Evolutionary conservation across 257 asterid genomes (phyloP).

Genomic region (Prunella vulgaris): DNA sequence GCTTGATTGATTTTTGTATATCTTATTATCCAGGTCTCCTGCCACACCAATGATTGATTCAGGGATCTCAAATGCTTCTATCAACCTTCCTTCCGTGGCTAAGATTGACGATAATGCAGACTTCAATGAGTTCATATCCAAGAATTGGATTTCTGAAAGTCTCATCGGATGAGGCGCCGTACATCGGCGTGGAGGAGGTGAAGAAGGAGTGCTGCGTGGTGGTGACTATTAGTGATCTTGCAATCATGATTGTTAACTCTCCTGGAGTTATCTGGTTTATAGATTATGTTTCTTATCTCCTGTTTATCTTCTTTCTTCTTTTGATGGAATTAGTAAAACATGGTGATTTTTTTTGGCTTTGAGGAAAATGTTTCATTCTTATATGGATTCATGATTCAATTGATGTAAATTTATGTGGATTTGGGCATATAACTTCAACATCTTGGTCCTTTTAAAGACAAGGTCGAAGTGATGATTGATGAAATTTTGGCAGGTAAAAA

Average conservation of each 20-base stretch:
- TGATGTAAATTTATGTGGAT: not conserved
- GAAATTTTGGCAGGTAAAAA: not conserved
- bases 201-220: too few species aligned
- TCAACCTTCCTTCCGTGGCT: too few species aligned
- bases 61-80: too few species aligned
- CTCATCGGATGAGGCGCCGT: too few species aligned
- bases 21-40: too few species aligned
- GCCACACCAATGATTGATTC: too few species aligned
- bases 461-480: not conserved
- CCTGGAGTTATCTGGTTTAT: not conserved
- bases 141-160: too few species aligned
- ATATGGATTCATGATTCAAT: not conserved
- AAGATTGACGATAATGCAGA: too few species aligned
- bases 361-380: not conserved
- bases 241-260: not conserved
- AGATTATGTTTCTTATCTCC: not conserved
- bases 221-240: slow-evolving; percentile 4
- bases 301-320: not conserved
- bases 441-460: too few species aligned
- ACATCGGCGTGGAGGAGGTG: too few species aligned
- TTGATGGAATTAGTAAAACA: not conserved
- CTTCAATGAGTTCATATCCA: too few species aligned
- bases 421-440: not conserved
- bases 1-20: too few species aligned
- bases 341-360: not conserved